Evolutionary conservation across 768 basidiomycete species (phyloP), one percentile per base, ranked within the genome.

Genomic region (Trametes coccinea): DNA sequence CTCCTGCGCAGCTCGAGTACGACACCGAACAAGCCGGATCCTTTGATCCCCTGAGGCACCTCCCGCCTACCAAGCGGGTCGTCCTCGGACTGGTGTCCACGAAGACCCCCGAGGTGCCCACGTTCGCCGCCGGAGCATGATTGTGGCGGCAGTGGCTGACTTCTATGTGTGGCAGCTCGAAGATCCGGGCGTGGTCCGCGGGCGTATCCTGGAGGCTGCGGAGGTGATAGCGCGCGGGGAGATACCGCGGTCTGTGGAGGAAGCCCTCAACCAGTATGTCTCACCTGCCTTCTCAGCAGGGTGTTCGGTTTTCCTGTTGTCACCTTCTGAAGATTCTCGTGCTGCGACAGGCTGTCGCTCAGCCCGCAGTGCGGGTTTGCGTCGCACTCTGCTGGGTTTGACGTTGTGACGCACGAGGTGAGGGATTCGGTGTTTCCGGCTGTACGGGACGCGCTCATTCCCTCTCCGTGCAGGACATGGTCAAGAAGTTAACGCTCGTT

Each of bases 21-120:
- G 85, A 88, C 69, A 81, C 79, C n/a, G 79, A 79, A 60, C 80
- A 83, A 40, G 78, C 84, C 0, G 86, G 86, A n/a, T 78, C 82
- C 54, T 85, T 86, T 62, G 65, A 73, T 51, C 82, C 84, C 8
- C 76, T 86, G 16, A 79, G 74, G 67, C 69, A 77, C 61, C 73
- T 86, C 10, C 84, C 84, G 2, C 72, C 72, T 39, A 62, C 75
- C 63, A 80, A 79, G 59, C 65, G 66, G 6, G 63, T 80, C 47
- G 72, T 80, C 30, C 71, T 80, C 17, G 79, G 79, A 14, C 69
- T 80, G 29, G 65, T 80, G 29, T 78, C 79, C 0, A 77, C 76
- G 10, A 80, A 80, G 62, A 70, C 74, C 41, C 73, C 77, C 0
- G 49, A 67, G 59, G 70, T 73, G 13, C 72, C 40, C 27, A 9